Base-by-base conservation (phyloP, 495 filamentous ascomycete genomes). In the Aspergillus heteromorphus region DNA sequence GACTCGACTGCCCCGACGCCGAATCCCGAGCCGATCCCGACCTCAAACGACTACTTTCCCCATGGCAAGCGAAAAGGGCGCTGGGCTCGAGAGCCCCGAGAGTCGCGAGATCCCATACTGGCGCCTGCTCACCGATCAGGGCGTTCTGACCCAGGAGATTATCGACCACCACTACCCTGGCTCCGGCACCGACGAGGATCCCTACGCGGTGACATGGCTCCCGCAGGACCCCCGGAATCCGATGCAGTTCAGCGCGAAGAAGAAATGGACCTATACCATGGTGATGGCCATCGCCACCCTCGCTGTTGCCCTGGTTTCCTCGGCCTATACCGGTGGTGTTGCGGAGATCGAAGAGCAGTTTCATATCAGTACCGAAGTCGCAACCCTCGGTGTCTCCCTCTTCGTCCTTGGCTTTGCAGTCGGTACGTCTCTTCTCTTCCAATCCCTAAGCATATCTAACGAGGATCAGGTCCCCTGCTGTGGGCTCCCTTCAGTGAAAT, bases 131-230 rank as follows among this genome's bases (percentile, higher is more conserved):
- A 53, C 65, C 19, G 78, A 82, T 40, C 80, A 85, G 56, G 75
- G 79, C 47, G 69, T 76, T 49, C 58, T 84, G 29, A 83, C 79
- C 6, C 72, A 75, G 19, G 75, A 76, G 56, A 77, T 90, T 13
- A 63, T 81, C 52, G 77, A 83, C 45, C 76, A 79, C 56, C 61
- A 73, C 5, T 92, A 91, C 61, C 64, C 74, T 34, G 89, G 89
- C 13, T 74, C 79, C 2, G 89, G 89, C 53, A 92, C 87, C 11
- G 73, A 80, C 20, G 84, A 87, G 10, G 83, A 89, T 41, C 89
- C 89, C 0, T 92, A 84, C 58, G 65, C 84, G 10, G 85, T 92
- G 58, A 82, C 85, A 54, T 93, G 85, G 73, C 79, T 92, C 2
- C 81, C 83, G 23, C 63, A 85, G 21, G 89, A 95, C 63, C 78